Evolutionary conservation across 2,329 filamentous ascomycete species (phyloP).

Genomic region (Helicocarpus griseus): DNA sequence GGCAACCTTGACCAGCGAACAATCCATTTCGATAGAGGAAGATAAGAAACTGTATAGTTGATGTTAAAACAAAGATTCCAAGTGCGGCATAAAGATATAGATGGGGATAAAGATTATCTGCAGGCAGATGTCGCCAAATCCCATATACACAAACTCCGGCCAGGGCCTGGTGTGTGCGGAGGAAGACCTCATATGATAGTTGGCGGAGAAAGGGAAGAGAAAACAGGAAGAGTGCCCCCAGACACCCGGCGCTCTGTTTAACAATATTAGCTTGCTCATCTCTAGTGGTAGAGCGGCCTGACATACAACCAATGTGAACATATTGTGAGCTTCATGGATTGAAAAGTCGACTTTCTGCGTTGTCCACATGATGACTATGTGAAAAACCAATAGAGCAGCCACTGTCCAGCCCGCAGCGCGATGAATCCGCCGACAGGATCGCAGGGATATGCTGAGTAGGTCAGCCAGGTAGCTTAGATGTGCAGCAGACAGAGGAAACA

Average conservation of each 20-base stretch:
- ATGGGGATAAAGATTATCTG: conserved; percentile 6
- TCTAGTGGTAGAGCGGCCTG: background rate
- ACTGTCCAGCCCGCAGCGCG: conserved; percentile 15
- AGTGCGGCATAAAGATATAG: conserved; percentile 16
- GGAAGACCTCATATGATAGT: conserved; percentile 19
- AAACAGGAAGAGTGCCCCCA: conserved; percentile 14
- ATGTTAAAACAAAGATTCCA: conserved; percentile 13
- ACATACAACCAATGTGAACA: conserved; percentile 15
- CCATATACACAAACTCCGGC: conserved; percentile 15
- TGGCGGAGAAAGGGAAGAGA: conserved; percentile 15
- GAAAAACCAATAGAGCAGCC: conserved; percentile 12
- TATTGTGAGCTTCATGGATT: conserved; percentile 7
- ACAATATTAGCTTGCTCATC: conserved; percentile 6
- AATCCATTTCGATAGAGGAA: conserved; percentile 17
- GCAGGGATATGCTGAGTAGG: conserved; percentile 12
- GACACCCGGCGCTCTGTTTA: conserved; percentile 11
- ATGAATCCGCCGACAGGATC: conserved; percentile 13
- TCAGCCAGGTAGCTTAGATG: conserved; percentile 12
- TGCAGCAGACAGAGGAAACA: conserved; percentile 13
- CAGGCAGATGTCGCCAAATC: conserved; percentile 15
- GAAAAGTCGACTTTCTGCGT: conserved; percentile 9
- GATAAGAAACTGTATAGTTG: conserved; percentile 12
- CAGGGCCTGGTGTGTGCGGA: conserved; percentile 16
- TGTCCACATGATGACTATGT: conserved; percentile 12
- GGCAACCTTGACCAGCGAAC: conserved; percentile 13